Evolutionary conservation across 495 filamentous ascomycete species (phyloP).

Genomic region (Cairneyella variabilis): DNA sequence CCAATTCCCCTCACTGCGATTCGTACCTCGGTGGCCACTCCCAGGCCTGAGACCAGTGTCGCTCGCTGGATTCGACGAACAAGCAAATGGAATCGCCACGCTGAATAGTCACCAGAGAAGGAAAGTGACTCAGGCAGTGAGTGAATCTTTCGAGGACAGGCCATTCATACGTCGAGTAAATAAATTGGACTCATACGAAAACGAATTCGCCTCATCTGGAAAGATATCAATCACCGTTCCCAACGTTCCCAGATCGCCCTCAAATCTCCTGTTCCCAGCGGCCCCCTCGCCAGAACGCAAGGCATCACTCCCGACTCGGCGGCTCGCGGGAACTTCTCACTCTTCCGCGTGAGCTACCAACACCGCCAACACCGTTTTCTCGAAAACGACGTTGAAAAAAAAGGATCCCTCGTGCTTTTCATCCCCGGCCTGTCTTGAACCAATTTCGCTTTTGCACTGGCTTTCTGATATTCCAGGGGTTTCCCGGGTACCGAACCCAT

Average conservation of each 20-base stretch:
- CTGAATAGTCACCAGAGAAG: conserved; percentile 4
- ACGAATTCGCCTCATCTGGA: too few relatives aligned
- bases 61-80: not conserved
- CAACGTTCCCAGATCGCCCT: not conserved
- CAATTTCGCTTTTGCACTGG: conserved; percentile 6
- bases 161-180: too few relatives aligned
- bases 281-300: not conserved
- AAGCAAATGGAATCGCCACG: conserved; percentile 2
- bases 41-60: not conserved
- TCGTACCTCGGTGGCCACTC: conserved; percentile 2
- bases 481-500: conserved; percentile 5
- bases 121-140: conserved; percentile 1
- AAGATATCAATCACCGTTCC: too few relatives aligned
- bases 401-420: too few relatives aligned
- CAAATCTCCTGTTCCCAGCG: not conserved
- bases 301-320: not conserved
- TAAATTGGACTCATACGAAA: too few relatives aligned
- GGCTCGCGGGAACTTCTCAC: not conserved
- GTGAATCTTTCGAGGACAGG: too few relatives aligned
- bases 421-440: conserved; percentile 1
- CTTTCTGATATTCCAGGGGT: not conserved
- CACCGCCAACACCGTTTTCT: not conserved
- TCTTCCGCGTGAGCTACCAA: conserved; percentile 2
- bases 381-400: not conserved
- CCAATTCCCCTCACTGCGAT: not conserved